Evolutionary conservation across 176 grass and related monocot species (phyloP).

Genomic region (Triticum urartu): DNA sequence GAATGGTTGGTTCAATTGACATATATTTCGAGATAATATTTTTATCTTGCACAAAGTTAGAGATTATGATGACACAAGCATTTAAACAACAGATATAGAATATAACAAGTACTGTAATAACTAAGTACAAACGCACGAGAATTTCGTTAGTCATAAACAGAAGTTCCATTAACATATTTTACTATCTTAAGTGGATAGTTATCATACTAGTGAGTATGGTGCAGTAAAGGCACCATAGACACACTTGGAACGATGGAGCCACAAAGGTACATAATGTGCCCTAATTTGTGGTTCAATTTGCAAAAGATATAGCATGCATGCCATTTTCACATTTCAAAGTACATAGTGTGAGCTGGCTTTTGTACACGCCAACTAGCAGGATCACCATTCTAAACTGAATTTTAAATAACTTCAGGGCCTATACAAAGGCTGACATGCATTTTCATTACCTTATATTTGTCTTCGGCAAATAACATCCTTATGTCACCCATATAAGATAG

Average conservation of each 20-base stretch:
- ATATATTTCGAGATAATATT: background rate
- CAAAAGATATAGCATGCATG: constrained; percentile 3
- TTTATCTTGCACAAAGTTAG: background rate
- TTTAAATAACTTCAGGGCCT: background rate
- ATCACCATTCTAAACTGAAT: constrained; percentile 10
- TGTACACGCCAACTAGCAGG: constrained; percentile 13
- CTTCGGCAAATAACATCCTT: constrained; percentile 94
- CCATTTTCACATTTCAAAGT: background rate
- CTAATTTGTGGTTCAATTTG: background rate
- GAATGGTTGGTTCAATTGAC: background rate
- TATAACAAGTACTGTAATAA: background rate
- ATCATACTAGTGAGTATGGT: background rate
- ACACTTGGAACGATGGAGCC: background rate
- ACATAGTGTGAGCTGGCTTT: background rate
- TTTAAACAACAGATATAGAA: background rate
- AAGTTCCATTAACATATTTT: background rate
- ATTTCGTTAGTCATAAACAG: background rate
- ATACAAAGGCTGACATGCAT: background rate
- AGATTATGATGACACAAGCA: background rate
- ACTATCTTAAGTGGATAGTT: background rate
- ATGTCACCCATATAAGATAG: constrained; percentile 92
- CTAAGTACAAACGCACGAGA: background rate
- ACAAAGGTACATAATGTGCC: background rate
- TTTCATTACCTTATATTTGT: constrained; percentile 77
- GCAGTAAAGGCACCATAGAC: constrained; percentile 5